Evolutionary conservation across 495 filamentous ascomycete genomes (phyloP).

Genomic region (Penicillium pulvis): DNA sequence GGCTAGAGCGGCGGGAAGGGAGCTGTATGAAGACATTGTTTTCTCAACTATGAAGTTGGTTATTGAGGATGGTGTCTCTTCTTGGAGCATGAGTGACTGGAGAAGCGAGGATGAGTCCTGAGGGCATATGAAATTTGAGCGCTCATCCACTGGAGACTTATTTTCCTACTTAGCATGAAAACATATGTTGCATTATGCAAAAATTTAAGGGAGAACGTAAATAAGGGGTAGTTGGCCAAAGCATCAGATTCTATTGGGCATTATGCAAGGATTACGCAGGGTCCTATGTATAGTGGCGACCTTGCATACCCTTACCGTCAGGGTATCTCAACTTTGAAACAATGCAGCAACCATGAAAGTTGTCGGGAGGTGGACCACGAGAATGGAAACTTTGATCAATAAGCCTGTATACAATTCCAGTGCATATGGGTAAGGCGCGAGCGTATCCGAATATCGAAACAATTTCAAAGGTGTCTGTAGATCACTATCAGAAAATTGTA

Average conservation of each 20-base stretch:
- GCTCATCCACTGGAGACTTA: neutral
- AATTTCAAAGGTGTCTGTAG: neutral
- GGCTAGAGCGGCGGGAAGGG: conserved; percentile 36
- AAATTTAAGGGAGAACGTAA: too few relatives aligned
- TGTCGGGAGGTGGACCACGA: neutral
- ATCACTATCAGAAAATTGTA: too few relatives aligned
- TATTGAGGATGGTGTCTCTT: conserved; percentile 55
- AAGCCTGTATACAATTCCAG: neutral
- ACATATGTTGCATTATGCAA: too few relatives aligned
- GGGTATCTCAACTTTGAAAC: neutral
- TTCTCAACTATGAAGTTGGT: conserved; percentile 61
- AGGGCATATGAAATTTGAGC: neutral
- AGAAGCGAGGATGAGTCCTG: conserved; percentile 18
- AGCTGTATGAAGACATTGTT: conserved; percentile 57
- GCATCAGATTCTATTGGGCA: neutral
- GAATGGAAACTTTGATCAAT: neutral
- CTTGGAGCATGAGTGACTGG: conserved; percentile 65
- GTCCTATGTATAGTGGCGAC: neutral
- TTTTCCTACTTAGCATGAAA: neutral
- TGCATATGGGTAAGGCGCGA: too few relatives aligned
- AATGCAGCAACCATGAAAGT: neutral
- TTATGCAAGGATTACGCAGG: neutral
- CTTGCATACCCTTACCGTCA: neutral
- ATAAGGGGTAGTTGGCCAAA: too few relatives aligned
- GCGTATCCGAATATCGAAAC: too few relatives aligned